Percentiles rank a stretch among this genome's conserved stretches.
phyloP scores from a whole-genome alignment of 2,329 filamentous ascomycete species.

The Diplodia mutila region DNA sequence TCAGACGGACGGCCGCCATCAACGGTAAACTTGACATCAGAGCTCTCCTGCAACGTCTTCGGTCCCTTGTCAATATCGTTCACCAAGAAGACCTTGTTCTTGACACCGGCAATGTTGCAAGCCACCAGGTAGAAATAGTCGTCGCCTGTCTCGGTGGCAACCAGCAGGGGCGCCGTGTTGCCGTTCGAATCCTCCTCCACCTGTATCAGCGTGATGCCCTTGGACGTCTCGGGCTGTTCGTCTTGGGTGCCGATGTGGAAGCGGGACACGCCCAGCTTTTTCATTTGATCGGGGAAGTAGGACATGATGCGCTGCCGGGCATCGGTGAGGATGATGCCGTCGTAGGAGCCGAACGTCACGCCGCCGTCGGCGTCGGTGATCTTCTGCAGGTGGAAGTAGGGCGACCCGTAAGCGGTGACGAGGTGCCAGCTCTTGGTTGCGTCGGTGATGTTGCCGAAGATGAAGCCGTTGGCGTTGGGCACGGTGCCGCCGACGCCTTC shows the following conservation, averaged over 20 bases:
- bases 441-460: too few relatives aligned
- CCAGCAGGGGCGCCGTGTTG: not conserved
- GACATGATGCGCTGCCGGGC: not conserved
- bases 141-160: not conserved
- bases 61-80: not conserved
- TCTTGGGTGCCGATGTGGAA: not conserved
- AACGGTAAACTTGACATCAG: too few relatives aligned
- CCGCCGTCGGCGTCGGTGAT: not conserved
- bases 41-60: not conserved
- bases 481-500: too few relatives aligned
- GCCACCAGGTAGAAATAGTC: not conserved
- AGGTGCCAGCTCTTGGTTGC: not conserved
- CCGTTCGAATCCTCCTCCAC: not conserved
- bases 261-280: not conserved
- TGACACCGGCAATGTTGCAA: not conserved
- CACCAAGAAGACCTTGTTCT: not conserved
- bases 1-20: too few relatives aligned
- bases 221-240: not conserved
- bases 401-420: constrained; percentile 32
- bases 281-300: not conserved
- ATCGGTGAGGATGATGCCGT: not conserved
- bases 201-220: not conserved
- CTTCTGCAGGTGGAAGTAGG: not conserved
- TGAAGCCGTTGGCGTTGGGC: too few relatives aligned
- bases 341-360: not conserved